Evolutionary conservation across 345 rosid genomes (phyloP).

Genomic region (Citrus unshiu): DNA sequence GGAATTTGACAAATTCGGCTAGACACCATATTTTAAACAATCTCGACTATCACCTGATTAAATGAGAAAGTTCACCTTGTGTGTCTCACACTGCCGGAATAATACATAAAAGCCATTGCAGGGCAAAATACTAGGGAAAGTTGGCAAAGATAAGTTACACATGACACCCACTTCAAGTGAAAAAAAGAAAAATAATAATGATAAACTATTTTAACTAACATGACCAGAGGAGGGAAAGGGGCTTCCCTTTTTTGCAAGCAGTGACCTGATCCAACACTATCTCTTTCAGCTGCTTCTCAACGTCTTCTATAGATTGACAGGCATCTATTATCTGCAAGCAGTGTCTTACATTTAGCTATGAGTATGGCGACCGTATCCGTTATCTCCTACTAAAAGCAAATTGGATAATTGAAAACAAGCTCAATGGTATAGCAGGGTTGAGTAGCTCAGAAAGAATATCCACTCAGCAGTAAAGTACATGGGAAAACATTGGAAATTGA

Average conservation of each 20-base stretch:
- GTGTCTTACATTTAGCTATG: not conserved
- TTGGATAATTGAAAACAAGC: not conserved
- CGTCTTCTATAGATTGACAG: conserved; percentile 47
- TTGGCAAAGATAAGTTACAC: no score
- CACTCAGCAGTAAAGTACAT: not conserved
- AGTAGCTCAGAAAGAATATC: not conserved
- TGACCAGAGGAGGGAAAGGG: conserved; percentile 42
- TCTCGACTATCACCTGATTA: no score
- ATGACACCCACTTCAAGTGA: not conserved
- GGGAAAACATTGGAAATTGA: not conserved
- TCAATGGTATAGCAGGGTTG: not conserved
- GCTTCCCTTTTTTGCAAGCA: conserved; percentile 36
- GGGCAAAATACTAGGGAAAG: not conserved
- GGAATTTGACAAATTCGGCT: no score
- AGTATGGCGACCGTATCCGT: not conserved
- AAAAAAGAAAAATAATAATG: not conserved
- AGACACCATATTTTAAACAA: no score
- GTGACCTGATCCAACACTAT: conserved; percentile 27
- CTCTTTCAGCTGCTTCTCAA: conserved; percentile 45
- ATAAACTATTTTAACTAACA: not conserved
- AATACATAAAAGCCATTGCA: not conserved
- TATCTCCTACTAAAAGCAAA: not conserved
- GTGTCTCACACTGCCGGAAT: not conserved
- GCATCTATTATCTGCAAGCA: conserved; percentile 60
- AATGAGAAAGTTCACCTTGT: no score